Evolutionary conservation across 2,329 filamentous ascomycete genomes (phyloP).

Genomic region (Penicillium sp.): DNA sequence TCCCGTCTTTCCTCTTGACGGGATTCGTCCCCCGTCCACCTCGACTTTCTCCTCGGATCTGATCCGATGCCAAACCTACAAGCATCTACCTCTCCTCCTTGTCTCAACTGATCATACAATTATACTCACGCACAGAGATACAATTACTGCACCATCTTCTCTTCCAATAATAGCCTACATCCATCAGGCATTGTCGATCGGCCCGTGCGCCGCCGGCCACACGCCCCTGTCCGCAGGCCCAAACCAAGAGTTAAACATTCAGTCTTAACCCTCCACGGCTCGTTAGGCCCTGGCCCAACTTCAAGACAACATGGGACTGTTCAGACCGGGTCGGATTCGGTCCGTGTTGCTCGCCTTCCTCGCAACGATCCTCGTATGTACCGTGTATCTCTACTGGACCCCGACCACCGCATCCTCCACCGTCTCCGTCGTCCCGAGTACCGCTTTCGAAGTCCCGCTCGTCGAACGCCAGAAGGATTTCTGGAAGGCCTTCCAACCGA

Average conservation of each 20-base stretch:
- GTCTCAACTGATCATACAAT: neutral
- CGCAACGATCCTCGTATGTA: slow-evolving; percentile 34
- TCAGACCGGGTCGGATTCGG: slow-evolving; percentile 32
- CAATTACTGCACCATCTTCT: neutral
- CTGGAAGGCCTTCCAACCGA: slow-evolving; percentile 39
- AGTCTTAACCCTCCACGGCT: neutral
- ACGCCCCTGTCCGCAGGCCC: slow-evolving; percentile 1
- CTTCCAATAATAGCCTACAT: slow-evolving; percentile 1
- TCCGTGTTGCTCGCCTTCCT: slow-evolving; percentile 31
- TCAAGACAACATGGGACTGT: slow-evolving; percentile 24
- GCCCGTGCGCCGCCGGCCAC: slow-evolving; percentile 21
- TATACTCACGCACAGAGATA: neutral
- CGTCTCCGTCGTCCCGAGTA: slow-evolving; percentile 34
- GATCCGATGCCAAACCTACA: neutral
- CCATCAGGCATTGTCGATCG: slow-evolving; percentile 13
- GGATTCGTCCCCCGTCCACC: neutral
- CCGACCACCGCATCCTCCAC: slow-evolving; percentile 31
- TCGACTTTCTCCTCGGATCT: neutral
- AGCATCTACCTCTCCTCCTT: neutral
- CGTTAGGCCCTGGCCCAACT: neutral
- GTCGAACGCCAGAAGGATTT: slow-evolving; percentile 39
- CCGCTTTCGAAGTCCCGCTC: slow-evolving; percentile 37
- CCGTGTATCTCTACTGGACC: slow-evolving; percentile 41
- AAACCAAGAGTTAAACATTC: neutral
- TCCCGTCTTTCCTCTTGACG: neutral